These are phyloP conservation scores for Colletotrichum spaethianum DNA, from an alignment of 2,329 filamentous ascomycete species.

Conservation along the genomic window DNA sequence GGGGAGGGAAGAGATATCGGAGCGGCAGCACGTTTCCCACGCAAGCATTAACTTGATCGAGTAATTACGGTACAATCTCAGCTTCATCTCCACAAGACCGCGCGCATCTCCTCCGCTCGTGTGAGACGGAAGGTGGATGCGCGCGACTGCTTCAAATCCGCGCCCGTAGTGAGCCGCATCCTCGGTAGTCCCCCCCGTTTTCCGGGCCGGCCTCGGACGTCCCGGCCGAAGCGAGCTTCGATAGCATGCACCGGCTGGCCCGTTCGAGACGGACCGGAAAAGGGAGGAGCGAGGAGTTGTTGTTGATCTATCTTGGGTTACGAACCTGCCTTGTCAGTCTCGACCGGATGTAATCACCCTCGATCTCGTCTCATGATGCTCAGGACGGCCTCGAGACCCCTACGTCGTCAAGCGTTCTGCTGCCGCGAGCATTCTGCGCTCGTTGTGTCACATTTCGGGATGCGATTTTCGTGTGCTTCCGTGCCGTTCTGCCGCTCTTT, in stretches of 20 bases:
- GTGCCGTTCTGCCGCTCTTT: conserved; percentile 40
- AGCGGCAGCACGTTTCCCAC: conserved; percentile 98
- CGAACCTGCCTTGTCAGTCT: conserved; percentile 52
- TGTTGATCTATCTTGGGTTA: conserved; percentile 54
- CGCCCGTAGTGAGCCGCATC: conserved; percentile 89
- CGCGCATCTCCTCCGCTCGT: conserved; percentile 55
- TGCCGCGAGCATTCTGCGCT: neutral
- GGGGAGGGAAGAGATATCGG: conserved; percentile 58
- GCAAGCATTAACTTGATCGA: conserved; percentile 99
- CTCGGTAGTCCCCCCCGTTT: conserved; percentile 45
- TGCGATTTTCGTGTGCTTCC: neutral
- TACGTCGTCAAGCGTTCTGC: conserved; percentile 13
- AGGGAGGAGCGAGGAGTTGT: conserved; percentile 43
- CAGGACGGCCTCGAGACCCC: neutral
- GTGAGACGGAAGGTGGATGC: conserved; percentile 66
- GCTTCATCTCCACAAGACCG: conserved; percentile 71
- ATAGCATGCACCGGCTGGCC: neutral
- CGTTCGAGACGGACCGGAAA: neutral
- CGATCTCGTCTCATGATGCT: conserved; percentile 41
- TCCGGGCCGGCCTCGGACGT: neutral
- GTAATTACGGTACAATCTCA: conserved; percentile 96
- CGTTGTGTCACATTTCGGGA: conserved; percentile 51
- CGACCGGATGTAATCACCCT: conserved; percentile 27
- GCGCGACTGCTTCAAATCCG: conserved; percentile 68
- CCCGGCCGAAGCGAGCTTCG: neutral